Evolutionary conservation across 179 eudicot genomes (phyloP).

Genomic region (Spergularia azorica): DNA sequence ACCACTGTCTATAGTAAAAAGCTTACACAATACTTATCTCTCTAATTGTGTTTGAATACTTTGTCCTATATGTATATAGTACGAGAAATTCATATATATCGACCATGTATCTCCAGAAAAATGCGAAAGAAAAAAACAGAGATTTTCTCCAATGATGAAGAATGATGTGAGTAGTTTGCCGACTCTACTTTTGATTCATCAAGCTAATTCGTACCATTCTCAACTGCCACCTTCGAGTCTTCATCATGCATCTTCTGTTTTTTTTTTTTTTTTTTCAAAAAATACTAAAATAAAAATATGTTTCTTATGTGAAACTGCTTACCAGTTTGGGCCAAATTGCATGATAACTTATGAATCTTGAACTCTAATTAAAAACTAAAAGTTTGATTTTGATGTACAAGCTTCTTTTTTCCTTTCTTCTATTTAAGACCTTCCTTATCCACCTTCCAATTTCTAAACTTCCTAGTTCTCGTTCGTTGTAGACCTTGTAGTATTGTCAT

Average conservation of each 20-base stretch:
- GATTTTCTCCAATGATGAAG: neutral
- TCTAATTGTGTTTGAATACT: too few relatives aligned
- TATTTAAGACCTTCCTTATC: constrained; percentile 22
- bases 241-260: constrained; percentile 7
- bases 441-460: neutral
- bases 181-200: neutral
- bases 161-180: neutral
- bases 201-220: constrained; percentile 1
- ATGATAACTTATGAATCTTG: constrained; percentile 6
- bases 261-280: neutral
- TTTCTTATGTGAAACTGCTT: constrained; percentile 4
- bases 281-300: neutral
- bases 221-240: constrained; percentile 10
- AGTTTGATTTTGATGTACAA: neutral
- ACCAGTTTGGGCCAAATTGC: constrained; percentile 14
- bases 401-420: neutral
- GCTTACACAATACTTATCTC: too few relatives aligned
- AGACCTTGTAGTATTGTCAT: neutral
- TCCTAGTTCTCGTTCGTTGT: neutral
- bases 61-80: too few relatives aligned
- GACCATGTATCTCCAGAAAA: too few relatives aligned
- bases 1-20: too few relatives aligned
- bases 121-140: too few relatives aligned
- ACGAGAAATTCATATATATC: too few relatives aligned
- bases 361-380: neutral